These are phyloP conservation scores for Anthracocystis panici-leucophaei DNA, from an alignment of 1,284 basidiomycete species.

Conservation along the genomic window DNA sequence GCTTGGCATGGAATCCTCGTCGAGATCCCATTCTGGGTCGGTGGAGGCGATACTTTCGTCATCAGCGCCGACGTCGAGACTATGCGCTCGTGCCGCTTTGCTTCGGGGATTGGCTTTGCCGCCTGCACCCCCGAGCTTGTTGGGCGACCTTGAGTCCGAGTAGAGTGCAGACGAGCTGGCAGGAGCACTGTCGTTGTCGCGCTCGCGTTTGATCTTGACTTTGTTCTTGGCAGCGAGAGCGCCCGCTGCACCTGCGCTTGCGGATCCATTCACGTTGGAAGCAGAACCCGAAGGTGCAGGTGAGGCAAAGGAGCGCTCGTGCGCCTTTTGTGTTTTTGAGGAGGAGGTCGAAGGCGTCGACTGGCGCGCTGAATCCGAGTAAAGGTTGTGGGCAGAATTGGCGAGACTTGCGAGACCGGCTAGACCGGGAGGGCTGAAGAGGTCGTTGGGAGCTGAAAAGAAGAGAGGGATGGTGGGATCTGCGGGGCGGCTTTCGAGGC, in stretches of 20 bases:
- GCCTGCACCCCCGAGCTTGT: constrained; percentile 20
- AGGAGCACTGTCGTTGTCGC: constrained; percentile 40
- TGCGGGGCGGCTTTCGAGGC: constrained; percentile 35
- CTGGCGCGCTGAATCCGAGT: constrained; percentile 34
- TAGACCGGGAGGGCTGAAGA: constrained; percentile 42
- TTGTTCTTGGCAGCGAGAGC: constrained; percentile 30
- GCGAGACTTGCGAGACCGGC: constrained; percentile 32
- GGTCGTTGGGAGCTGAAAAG: constrained; percentile 39
- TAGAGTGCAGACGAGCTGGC: constrained; percentile 32
- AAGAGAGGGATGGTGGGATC: constrained; percentile 45
- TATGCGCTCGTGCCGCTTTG: constrained; percentile 36
- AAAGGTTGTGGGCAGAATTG: constrained; percentile 25
- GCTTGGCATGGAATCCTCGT: constrained; percentile 55
- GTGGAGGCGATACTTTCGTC: constrained; percentile 50
- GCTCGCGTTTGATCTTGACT: constrained; percentile 50
- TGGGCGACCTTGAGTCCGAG: constrained; percentile 27
- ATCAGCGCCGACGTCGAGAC: constrained; percentile 33
- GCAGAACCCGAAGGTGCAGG: constrained; percentile 29
- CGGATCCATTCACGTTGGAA: constrained; percentile 23
- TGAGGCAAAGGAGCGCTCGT: constrained; percentile 42
- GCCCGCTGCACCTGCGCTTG: constrained; percentile 2
- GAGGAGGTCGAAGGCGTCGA: constrained; percentile 16
- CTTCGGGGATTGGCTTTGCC: constrained; percentile 37
- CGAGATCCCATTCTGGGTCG: constrained; percentile 57
- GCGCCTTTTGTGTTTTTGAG: constrained; percentile 32